A percentile compares a stretch with the other conserved stretches of the same genome.
Evolutionary conservation across 176 grass and related monocot species (phyloP).

Genomic region (Avena eriantha): DNA sequence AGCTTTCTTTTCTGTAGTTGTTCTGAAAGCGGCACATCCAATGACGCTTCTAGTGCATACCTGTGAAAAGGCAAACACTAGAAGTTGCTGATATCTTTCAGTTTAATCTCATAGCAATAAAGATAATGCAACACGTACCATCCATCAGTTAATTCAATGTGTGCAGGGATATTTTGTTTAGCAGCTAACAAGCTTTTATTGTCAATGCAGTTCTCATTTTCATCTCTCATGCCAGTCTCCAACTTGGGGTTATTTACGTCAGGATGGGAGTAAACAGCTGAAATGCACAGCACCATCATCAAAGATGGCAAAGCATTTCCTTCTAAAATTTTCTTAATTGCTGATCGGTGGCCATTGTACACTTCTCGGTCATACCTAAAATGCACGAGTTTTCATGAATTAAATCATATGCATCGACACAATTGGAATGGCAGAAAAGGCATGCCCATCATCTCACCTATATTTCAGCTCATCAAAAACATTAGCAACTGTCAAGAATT

Average conservation of each 20-base stretch:
- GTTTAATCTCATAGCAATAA: constrained; percentile 35
- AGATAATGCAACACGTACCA: constrained; percentile 59
- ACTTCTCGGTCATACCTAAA: constrained; percentile 93
- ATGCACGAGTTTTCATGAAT: constrained; percentile 39
- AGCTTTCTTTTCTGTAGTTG: constrained; percentile 76
- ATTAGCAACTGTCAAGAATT: constrained; percentile 82
- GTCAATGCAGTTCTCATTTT: constrained; percentile 30
- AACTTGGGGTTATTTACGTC: constrained; percentile 47
- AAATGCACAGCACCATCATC: constrained; percentile 95
- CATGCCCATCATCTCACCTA: constrained; percentile 55
- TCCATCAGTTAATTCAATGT: constrained; percentile 91
- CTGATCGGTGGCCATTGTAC: constrained; percentile 83
- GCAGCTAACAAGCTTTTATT: constrained; percentile 37
- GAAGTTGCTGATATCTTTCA: constrained; percentile 21
- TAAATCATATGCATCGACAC: constrained; percentile 37
- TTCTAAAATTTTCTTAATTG: constrained; percentile 89
- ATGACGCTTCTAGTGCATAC: constrained; percentile 75
- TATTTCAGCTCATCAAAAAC: constrained; percentile 93
- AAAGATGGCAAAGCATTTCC: constrained; percentile 89
- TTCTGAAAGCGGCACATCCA: constrained; percentile 77
- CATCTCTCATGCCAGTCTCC: constrained; percentile 43
- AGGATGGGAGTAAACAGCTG: constrained; percentile 67
- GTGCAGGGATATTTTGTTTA: constrained; percentile 47
- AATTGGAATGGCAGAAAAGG: constrained; percentile 37
- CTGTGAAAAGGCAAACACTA: constrained; percentile 48